Conservation (phyloP, 352 stramenopile genomes). For the Phytophthora quininea region DNA sequence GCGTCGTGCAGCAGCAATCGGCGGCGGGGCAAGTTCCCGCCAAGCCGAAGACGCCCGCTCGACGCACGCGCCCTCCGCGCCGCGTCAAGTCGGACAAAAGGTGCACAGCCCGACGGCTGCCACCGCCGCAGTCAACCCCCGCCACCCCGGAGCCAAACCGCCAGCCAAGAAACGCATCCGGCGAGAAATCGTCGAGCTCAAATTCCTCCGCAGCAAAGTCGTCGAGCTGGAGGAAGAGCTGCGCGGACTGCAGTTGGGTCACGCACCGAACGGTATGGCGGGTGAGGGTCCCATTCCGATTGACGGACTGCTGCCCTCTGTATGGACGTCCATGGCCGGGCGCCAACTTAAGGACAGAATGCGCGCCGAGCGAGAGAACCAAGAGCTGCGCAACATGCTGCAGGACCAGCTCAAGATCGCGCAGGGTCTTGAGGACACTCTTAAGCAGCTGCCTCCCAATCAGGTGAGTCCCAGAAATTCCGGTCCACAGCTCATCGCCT, state of each 20-base stretch:
- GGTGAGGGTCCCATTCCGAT: not conserved
- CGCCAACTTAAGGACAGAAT: slow-evolving; percentile 34
- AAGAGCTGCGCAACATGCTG: slow-evolving; percentile 30
- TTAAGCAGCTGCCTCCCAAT: slow-evolving; percentile 30
- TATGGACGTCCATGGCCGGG: slow-evolving; percentile 34
- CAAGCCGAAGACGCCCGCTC: slow-evolving; percentile 10
- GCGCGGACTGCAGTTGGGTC: slow-evolving; percentile 21
- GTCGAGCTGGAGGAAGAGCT: slow-evolving; percentile 40
- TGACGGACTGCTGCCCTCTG: slow-evolving; percentile 19
- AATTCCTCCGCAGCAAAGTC: slow-evolving; percentile 36
- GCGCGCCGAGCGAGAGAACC: slow-evolving; percentile 36
- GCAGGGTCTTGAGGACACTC: slow-evolving; percentile 35
- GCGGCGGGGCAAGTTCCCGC: not conserved
- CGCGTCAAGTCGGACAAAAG: slow-evolving; percentile 2
- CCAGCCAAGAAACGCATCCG: slow-evolving; percentile 37
- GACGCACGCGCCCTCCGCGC: slow-evolving; percentile 9
- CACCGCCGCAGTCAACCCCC: not conserved
- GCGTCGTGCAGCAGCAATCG: slow-evolving; percentile 8
- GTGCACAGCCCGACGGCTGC: slow-evolving; percentile 9
- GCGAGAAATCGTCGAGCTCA: slow-evolving; percentile 39
- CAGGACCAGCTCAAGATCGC: slow-evolving; percentile 39
- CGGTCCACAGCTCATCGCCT: not conserved
- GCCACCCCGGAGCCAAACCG: not conserved
- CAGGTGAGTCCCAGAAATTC: slow-evolving; percentile 22
- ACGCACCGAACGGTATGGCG: slow-evolving; percentile 11